These are phyloP conservation scores for Botryotinia narcissicola DNA, from an alignment of 2,329 filamentous ascomycete species.

Conservation along the genomic window DNA sequence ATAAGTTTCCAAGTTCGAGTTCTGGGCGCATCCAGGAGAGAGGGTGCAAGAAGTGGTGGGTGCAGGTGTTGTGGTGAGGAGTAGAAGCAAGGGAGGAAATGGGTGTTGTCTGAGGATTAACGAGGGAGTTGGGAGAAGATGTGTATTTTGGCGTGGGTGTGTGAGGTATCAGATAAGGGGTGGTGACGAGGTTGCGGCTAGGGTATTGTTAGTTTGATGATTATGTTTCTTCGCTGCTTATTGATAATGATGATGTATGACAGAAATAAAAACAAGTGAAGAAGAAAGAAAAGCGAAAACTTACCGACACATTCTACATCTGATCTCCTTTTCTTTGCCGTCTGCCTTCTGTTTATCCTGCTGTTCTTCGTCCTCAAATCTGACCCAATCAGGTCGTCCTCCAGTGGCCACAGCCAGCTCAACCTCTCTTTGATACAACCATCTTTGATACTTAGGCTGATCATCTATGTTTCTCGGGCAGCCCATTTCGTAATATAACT, in stretches of 20 bases:
- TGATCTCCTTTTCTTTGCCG: constrained; percentile 54
- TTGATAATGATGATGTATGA: neutral
- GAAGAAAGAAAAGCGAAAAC: constrained; percentile 3
- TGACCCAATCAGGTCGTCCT: constrained; percentile 75
- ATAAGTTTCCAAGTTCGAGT: constrained; percentile 76
- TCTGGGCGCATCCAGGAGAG: constrained; percentile 90
- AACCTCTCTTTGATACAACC: constrained; percentile 65
- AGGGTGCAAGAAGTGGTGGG: constrained; percentile 88
- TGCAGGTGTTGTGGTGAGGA: constrained; percentile 52
- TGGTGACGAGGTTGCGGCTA: constrained; percentile 57
- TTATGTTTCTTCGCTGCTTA: neutral
- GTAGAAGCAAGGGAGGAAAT: constrained; percentile 33
- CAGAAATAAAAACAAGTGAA: neutral
- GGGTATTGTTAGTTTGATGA: constrained; percentile 3
- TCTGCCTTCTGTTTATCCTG: constrained; percentile 29
- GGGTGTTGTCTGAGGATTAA: constrained; percentile 20
- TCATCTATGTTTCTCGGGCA: constrained; percentile 67
- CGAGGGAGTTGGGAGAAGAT: constrained; percentile 27
- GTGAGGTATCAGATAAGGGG: constrained; percentile 58
- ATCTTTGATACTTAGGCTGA: constrained; percentile 77
- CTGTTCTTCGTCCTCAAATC: constrained; percentile 72
- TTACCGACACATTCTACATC: constrained; percentile 87
- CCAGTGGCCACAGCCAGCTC: constrained; percentile 68
- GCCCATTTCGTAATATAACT: constrained; percentile 84
- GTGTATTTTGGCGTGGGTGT: constrained; percentile 38